phyloP scores from a whole-genome alignment of 129 eudicot species.

The Sambucus nigra region DNA sequence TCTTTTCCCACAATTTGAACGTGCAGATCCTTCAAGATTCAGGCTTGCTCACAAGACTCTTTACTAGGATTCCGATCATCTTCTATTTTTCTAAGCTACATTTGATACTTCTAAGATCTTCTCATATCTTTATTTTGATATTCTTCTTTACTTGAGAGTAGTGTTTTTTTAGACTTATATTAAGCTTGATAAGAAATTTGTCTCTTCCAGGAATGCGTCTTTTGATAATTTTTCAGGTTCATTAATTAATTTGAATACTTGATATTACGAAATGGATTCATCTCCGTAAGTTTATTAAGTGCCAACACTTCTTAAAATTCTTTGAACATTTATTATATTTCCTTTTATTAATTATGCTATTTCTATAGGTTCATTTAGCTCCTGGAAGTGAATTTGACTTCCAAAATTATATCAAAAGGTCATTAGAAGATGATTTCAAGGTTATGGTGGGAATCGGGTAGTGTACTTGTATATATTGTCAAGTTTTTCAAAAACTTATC shows the following conservation, averaged over 20 bases:
- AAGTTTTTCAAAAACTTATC: neutral
- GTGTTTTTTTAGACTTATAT: neutral
- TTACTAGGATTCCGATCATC: conserved; percentile 57
- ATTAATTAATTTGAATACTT: conserved; percentile 74
- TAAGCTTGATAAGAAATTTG: neutral
- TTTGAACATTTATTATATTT: conserved; percentile 1
- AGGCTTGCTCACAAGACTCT: conserved; percentile 90
- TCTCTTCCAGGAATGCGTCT: conserved; percentile 63
- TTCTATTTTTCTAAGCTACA: conserved; percentile 54
- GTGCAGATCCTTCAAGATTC: conserved; percentile 82
- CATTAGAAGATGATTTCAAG: conserved; percentile 87
- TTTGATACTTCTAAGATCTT: neutral
- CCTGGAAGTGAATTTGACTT: conserved; percentile 81
- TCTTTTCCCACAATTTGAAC: conserved; percentile 4
- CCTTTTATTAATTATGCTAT: conserved; percentile 2
- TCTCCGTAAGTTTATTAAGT: conserved; percentile 44
- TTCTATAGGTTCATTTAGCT: conserved; percentile 65
- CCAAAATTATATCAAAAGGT: conserved; percentile 87
- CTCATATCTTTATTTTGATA: neutral
- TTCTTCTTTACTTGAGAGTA: neutral
- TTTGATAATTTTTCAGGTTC: conserved; percentile 70
- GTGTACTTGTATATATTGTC: neutral
- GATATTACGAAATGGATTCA: conserved; percentile 86
- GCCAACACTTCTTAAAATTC: neutral
- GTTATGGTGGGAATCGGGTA: conserved; percentile 90